Evolutionary conservation across 2,329 filamentous ascomycete species (phyloP).

Genomic region (Colletotrichum filicis): DNA sequence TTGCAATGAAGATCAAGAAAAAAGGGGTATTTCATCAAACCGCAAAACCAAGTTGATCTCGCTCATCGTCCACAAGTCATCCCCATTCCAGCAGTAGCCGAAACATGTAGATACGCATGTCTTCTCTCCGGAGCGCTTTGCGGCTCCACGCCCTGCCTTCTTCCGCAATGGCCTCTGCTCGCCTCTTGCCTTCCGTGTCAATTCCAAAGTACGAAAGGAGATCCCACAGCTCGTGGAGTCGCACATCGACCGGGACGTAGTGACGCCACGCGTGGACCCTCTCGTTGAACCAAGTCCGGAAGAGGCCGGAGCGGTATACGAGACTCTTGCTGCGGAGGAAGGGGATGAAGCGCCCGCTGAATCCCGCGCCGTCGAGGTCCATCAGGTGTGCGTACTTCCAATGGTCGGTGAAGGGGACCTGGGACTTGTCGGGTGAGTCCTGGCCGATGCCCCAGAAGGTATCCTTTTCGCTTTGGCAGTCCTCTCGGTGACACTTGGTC

Average conservation of each 20-base stretch:
- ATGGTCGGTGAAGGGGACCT: conserved; percentile 47
- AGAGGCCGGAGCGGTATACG: conserved; percentile 69
- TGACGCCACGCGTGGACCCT: conserved; percentile 71
- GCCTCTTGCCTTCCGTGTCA: conserved; percentile 33
- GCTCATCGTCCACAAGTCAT: conserved; percentile 67
- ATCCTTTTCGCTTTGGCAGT: conserved; percentile 44
- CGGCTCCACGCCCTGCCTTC: conserved; percentile 61
- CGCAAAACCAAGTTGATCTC: conserved; percentile 50
- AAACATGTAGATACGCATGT: conserved; percentile 83
- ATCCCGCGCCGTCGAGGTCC: conserved; percentile 68
- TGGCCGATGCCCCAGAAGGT: conserved; percentile 45
- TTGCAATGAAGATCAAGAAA: background rate
- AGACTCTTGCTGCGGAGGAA: conserved; percentile 64
- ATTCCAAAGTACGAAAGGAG: conserved; percentile 37
- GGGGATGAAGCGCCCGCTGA: conserved; percentile 59
- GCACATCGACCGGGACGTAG: conserved; percentile 69
- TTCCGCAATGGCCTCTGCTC: conserved; percentile 40
- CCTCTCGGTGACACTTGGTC: conserved; percentile 44
- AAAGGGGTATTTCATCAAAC: conserved; percentile 20
- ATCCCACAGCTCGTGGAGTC: conserved; percentile 37
- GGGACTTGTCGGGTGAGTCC: conserved; percentile 34
- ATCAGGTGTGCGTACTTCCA: conserved; percentile 64
- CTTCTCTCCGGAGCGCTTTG: conserved; percentile 70
- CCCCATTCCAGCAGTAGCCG: conserved; percentile 78
- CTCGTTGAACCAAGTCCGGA: conserved; percentile 73